Evolutionary conservation across 2,329 filamentous ascomycete genomes (phyloP).

Genomic region (Fusarium burgessii): DNA sequence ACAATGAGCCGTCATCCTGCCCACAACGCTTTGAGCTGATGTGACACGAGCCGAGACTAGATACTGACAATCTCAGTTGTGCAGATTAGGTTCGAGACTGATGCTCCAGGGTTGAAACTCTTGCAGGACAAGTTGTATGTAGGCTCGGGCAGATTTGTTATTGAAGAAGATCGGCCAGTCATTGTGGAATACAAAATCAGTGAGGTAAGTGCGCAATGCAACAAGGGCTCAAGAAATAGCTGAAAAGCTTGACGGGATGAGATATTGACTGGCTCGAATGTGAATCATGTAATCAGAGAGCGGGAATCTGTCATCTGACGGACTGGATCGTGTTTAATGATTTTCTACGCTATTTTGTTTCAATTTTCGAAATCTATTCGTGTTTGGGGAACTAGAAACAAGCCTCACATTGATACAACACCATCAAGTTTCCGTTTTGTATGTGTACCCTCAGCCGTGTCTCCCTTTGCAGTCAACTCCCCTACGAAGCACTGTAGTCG

Average conservation of each 20-base stretch:
- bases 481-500: slow-evolving; percentile 25
- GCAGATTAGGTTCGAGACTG: slow-evolving; percentile 55
- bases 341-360: slow-evolving; percentile 8
- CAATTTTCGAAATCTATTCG: slow-evolving; percentile 41
- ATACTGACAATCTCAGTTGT: slow-evolving; percentile 48
- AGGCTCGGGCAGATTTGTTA: slow-evolving; percentile 56
- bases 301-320: not conserved
- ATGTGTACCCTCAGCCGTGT: slow-evolving; percentile 17
- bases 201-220: slow-evolving; percentile 50
- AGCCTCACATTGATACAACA: slow-evolving; percentile 33
- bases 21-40: not conserved
- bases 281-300: not conserved
- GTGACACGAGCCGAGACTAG: not conserved
- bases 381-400: slow-evolving; percentile 30
- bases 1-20: not conserved
- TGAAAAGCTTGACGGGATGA: slow-evolving; percentile 5
- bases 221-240: slow-evolving; percentile 8
- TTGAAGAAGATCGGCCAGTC: slow-evolving; percentile 50
- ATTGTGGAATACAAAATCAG: slow-evolving; percentile 59
- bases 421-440: slow-evolving; percentile 18
- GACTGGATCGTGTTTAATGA: not conserved
- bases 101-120: slow-evolving; percentile 49
- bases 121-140: slow-evolving; percentile 57
- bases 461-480: slow-evolving; percentile 30
- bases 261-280: not conserved